Evolutionary conservation across 2,329 filamentous ascomycete species (phyloP), one percentile per base, ranked within the genome.

Genomic region (Xenoacremonium recifei): DNA sequence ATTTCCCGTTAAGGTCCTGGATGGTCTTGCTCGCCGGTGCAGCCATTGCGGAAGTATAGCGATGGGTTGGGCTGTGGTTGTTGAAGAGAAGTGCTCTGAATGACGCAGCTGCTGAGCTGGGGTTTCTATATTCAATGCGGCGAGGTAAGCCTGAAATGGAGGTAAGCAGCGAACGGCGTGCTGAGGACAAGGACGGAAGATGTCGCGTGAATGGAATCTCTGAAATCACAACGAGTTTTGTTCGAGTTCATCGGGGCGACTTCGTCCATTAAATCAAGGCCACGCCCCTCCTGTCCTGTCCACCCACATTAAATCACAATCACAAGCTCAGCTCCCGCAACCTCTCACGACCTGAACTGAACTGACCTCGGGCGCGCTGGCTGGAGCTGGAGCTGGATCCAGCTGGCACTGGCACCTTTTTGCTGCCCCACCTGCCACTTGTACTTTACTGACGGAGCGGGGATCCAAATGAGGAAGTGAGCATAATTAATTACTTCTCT

Each of bases 1-100:
- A 91, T 59, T 76, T 79, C 49, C 87, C 87, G 55, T 67, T 80
- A 54, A 91, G 76, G 70, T 89, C 75, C 50, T 76, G 75, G 55
- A 83, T 75, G 37, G 76, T 87, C 71, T 84, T 80, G 48, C 75
- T 73, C 39, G 76, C 64, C 42, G 87, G 87, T 47, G 85, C 84
- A 51, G 87, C 85, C 87, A 91, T 91, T 6, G 32, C 39, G 30
- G 40, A 23, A 20, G 20, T 4, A 5, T n/a, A n/a, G 21, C 12
- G 20, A 37, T 12, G 31, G 4, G 10, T 30, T 10, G 17, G n/a
- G 23, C 16, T 21, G n/a, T 15, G n/a, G 33, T 27, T 27, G 23
- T 27, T 13, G 9, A 27, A 13, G 23, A 9, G 13, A 27, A 13
- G 23, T 27, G 7, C 9, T 7, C 13, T 27, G 23, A 7, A 13